A percentile compares a stretch with the other conserved stretches of the same genome.
Evolutionary conservation across 495 filamentous ascomycete species (phyloP).

Genomic region (Darksidea phi): DNA sequence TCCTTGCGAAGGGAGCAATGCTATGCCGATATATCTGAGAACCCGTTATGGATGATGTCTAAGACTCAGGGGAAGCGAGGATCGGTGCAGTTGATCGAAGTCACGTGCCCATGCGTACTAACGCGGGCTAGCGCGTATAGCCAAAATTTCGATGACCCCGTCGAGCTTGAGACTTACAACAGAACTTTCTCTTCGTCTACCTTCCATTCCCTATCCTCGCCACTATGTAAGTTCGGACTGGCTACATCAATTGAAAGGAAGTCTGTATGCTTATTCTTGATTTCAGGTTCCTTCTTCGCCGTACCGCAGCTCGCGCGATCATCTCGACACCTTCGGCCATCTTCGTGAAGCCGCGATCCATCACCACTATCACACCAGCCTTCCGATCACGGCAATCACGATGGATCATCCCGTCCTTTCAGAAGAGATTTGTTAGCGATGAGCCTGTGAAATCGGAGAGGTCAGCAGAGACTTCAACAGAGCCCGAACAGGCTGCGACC

Average conservation of each 20-base stretch:
- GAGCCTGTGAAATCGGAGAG: constrained; percentile 41
- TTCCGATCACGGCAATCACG: constrained; percentile 34
- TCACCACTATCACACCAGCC: constrained; percentile 41
- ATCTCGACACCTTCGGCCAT: constrained; percentile 50
- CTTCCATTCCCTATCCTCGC: background rate
- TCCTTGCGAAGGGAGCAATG: too few relatives aligned
- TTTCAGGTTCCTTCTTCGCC: constrained; percentile 38
- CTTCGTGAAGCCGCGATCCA: constrained; percentile 47
- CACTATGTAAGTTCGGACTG: constrained; percentile 14
- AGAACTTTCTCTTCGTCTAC: background rate
- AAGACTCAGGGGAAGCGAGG: too few relatives aligned
- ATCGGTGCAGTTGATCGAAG: too few relatives aligned
- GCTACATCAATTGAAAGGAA: too few relatives aligned
- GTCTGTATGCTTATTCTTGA: background rate
- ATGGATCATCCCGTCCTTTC: constrained; percentile 36
- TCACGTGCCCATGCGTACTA: too few relatives aligned
- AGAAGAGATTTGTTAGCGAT: constrained; percentile 50
- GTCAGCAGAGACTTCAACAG: constrained; percentile 1
- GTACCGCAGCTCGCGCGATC: constrained; percentile 41
- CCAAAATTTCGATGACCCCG: background rate
- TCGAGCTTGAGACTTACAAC: background rate
- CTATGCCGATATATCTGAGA: too few relatives aligned
- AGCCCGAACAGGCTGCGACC: constrained; percentile 8
- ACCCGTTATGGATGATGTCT: too few relatives aligned
- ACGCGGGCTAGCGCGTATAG: background rate